Evolutionary conservation across 768 basidiomycete species (phyloP).

Genomic region (Leucosporidium creatinivorum): DNA sequence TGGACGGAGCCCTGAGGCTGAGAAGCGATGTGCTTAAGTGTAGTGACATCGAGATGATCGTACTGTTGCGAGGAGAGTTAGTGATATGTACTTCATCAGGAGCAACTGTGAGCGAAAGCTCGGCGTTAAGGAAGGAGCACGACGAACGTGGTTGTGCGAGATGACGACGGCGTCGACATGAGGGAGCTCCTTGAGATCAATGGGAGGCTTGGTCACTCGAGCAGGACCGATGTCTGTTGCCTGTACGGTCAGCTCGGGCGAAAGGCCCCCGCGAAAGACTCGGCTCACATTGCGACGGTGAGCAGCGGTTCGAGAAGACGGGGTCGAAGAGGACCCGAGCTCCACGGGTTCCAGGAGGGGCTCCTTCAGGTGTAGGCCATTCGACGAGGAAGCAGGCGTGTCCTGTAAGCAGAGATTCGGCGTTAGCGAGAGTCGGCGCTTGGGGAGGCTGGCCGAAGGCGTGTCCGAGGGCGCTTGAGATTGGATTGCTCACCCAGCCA

Average conservation of each 20-base stretch:
- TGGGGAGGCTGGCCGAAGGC: conserved; percentile 24
- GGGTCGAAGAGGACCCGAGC: conserved; percentile 40
- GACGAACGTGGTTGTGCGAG: conserved; percentile 47
- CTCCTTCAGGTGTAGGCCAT: conserved; percentile 32
- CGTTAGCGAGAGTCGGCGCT: background rate
- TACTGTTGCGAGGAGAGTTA: conserved; percentile 19
- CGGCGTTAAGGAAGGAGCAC: conserved; percentile 16
- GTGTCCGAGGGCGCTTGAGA: background rate
- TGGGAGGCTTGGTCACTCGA: conserved; percentile 21
- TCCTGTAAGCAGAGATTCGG: background rate
- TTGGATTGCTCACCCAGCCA: conserved; percentile 13
- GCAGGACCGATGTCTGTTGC: conserved; percentile 19
- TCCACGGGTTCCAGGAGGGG: conserved; percentile 28
- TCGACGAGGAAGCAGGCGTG: conserved; percentile 45
- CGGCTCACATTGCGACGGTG: conserved; percentile 33
- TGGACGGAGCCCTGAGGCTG: conserved; percentile 42
- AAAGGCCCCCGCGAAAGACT: too few species aligned
- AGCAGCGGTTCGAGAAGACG: conserved; percentile 41
- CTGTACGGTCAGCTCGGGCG: conserved; percentile 2
- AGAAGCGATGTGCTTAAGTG: conserved; percentile 43
- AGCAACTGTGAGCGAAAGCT: conserved; percentile 7
- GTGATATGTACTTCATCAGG: background rate
- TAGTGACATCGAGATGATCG: conserved; percentile 50
- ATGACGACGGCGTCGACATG: conserved; percentile 59
- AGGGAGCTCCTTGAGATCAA: conserved; percentile 52